Conservation (phyloP, 208 protist species). For the Wallacemonas collosoma region DNA sequence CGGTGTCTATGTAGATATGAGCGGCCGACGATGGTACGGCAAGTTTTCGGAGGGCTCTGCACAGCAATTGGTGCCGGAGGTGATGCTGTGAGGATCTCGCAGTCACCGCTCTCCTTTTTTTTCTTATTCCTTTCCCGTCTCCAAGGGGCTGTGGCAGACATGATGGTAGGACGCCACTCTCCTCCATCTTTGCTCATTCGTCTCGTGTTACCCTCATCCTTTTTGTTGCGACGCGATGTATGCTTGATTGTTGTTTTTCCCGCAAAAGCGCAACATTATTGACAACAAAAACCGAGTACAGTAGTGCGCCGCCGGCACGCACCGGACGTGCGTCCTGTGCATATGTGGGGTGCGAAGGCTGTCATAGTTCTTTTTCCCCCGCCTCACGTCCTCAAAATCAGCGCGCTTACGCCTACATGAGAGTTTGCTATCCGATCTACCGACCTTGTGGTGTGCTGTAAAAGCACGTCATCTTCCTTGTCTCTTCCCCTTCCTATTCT, state of each 20-base stretch:
- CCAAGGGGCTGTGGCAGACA: no score
- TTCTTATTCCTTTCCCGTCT: no score
- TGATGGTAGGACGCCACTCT: neutral
- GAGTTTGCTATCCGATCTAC: no score
- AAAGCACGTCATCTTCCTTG: neutral
- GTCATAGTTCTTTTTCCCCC: no score
- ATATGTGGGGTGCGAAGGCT: no score
- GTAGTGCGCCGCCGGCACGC: no score
- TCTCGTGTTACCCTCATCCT: slow-evolving; percentile 22
- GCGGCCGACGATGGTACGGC: slow-evolving; percentile 77
- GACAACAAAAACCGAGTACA: no score
- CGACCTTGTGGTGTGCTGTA: no score
- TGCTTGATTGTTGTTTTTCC: slow-evolving; percentile 12
- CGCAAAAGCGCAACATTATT: no score
- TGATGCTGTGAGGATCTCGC: slow-evolving; percentile 35
- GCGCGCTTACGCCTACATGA: no score
- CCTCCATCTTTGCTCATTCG: neutral
- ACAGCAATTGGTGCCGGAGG: slow-evolving; percentile 49
- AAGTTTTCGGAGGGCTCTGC: slow-evolving; percentile 64
- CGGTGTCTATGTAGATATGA: slow-evolving; percentile 77
- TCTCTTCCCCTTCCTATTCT: neutral
- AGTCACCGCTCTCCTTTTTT: slow-evolving; percentile 1
- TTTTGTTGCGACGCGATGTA: slow-evolving; percentile 24
- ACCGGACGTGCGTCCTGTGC: no score
- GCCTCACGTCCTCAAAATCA: no score